Evolutionary conservation across 2,329 filamentous ascomycete species (phyloP), one percentile per base, ranked within the genome.

Genomic region (Trichocomaceae sp.): DNA sequence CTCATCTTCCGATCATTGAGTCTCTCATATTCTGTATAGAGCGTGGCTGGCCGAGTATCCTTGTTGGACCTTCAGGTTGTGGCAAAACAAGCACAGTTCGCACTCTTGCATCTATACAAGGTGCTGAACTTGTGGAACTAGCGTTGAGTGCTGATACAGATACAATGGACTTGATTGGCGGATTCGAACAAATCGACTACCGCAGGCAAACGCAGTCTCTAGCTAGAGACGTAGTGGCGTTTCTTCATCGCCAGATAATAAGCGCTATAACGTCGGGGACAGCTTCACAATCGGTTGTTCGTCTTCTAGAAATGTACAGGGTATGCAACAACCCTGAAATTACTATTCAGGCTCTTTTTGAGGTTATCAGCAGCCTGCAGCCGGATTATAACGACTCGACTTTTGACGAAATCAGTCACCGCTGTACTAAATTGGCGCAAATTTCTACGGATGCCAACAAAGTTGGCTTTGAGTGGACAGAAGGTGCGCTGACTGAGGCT

Each of bases 101-200:
- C 57, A 85, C 92, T 59, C 78, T 96, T 26, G 91, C 93, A n/a
- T 85, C 87, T 12, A 74, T 87, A 22, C 83, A 83, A 42, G 93
- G 93, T 22, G 86, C 86, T 54, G 78, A 83, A 1, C 75, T 97
- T 3, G 81, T 91, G 31, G 87, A 90, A 15, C 88, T 97, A 63
- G 85, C 91, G 0, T 83, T 99, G 73, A 99, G 96, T 66, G 86
- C 91, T 6, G 95, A 99, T 63, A 88, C 96, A 45, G 93, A 99
- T 69, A 91, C 92, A 0, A 96, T 96, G 84, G 93, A 99, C 71
- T 82, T 99, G 54, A 89, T 99, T 55, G 93, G 93, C 64, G 93
- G 93, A 0, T 99, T 96, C 66, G 93, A 99, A 69, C 93, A 99
- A 71, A 85, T 89, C 17, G 93, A 99, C 67, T 84, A 88, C 20